phyloP scores from a whole-genome alignment of 768 basidiomycete species.

The Russula sp. region DNA sequence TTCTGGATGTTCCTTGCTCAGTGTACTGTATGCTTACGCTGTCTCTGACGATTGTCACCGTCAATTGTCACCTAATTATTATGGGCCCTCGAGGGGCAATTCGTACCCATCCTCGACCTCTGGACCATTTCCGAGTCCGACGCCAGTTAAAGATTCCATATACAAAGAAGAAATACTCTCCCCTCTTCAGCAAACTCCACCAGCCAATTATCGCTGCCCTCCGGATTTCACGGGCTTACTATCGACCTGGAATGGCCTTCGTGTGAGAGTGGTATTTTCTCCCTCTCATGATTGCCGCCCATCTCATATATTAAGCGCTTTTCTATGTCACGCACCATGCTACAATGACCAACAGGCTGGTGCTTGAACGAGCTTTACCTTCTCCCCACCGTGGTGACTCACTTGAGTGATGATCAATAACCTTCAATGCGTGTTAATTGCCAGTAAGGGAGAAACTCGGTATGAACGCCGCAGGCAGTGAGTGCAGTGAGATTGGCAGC shows the following conservation, averaged over 20 bases:
- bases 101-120: neutral
- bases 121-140: neutral
- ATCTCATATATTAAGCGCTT: conserved; percentile 8
- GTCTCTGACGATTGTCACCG: neutral
- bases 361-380: neutral
- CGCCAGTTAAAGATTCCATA: neutral
- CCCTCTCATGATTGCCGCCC: neutral
- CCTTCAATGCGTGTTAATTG: neutral
- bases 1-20: neutral
- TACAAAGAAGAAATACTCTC: neutral
- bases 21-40: neutral
- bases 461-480: no score
- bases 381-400: no score
- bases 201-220: neutral
- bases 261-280: neutral
- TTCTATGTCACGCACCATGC: neutral
- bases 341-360: neutral
- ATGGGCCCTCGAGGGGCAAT: neutral
- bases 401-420: neutral
- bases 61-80: no score
- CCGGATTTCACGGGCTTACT: neutral
- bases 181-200: conserved; percentile 1
- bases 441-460: neutral
- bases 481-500: neutral
- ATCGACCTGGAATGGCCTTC: neutral